Conservation (phyloP, 2,329 filamentous ascomycete species). For the Neonectria sp. region DNA sequence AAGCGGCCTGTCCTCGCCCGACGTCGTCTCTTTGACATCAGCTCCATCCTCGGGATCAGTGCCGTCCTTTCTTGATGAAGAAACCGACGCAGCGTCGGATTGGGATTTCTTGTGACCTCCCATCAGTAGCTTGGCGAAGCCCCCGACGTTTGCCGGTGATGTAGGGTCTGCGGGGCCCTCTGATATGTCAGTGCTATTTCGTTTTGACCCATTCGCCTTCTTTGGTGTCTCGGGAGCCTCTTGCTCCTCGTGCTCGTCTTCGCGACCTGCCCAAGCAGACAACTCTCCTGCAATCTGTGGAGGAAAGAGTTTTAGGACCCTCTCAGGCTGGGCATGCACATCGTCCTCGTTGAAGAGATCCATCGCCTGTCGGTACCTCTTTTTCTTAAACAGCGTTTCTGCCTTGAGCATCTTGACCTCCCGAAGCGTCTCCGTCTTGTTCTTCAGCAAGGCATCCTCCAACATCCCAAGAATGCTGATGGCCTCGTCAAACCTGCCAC, state of each 20-base stretch:
- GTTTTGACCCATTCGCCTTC: slow-evolving; percentile 47
- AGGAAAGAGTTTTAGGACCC: slow-evolving; percentile 89
- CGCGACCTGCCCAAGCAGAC: slow-evolving; percentile 67
- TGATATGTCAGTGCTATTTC: slow-evolving; percentile 48
- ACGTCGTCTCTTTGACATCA: slow-evolving; percentile 63
- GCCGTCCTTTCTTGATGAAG: slow-evolving; percentile 69
- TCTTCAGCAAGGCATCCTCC: slow-evolving; percentile 88
- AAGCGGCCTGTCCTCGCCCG: slow-evolving; percentile 66
- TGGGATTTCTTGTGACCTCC: slow-evolving; percentile 60
- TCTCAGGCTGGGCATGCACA: slow-evolving; percentile 89
- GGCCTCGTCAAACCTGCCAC: slow-evolving; percentile 87
- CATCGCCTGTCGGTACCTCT: slow-evolving; percentile 87
- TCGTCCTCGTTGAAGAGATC: slow-evolving; percentile 89
- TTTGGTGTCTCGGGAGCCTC: slow-evolving; percentile 50
- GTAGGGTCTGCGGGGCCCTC: slow-evolving; percentile 49
- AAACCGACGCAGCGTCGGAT: slow-evolving; percentile 72
- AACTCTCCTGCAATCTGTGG: slow-evolving; percentile 86
- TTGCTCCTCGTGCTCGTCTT: slow-evolving; percentile 57
- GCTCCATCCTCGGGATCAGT: slow-evolving; percentile 69
- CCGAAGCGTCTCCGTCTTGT: slow-evolving; percentile 85
- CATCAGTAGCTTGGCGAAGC: slow-evolving; percentile 70
- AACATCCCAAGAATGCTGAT: slow-evolving; percentile 91
- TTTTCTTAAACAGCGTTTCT: slow-evolving; percentile 84
- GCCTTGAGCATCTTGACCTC: slow-evolving; percentile 95
- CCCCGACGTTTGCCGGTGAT: slow-evolving; percentile 58